Evolutionary conservation across 768 basidiomycete species (phyloP), one percentile per base, ranked within the genome.

Genomic region (Calvatia gigantea): DNA sequence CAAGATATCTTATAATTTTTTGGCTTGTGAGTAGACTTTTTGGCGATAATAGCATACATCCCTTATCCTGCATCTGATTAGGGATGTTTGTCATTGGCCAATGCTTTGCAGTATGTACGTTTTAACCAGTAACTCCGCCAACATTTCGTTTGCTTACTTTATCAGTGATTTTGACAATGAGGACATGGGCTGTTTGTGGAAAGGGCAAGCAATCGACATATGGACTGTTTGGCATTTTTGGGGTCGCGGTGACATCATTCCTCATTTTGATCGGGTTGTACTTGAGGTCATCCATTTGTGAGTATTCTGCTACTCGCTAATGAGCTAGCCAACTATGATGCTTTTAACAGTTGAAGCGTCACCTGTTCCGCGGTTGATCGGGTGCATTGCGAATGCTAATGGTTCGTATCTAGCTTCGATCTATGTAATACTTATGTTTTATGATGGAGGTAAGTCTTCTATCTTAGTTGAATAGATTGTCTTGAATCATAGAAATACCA

Each of bases 121-220:
- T 12, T 17, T n/a, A n/a, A 7, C 3, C 17, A 11, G 19, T 42
- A 11, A 21, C 21, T 42, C 23, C 41, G 14, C 12, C 41, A 42
- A 17, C 12, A 11, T n/a, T 11, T 8, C 19, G 12, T 21, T n/a
- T 11, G 25, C 14, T 6, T 5, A 14, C 25, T 23, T 25, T 19
- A 11, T 21, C 14, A 54, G 52, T 44, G 12, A 42, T 45, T 12
- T 35, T 44, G 19, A 54, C 52, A 6, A 29, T 54, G 11, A 42
- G 52, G 21, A 54, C 52, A 3, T 54, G 52, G 32, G 52, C 43
- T n/a, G 25, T 54, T 12, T 54, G 43, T 42, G 32, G 43, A 11
- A 32, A 44, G 19, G 32, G 21, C 11, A 35, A 37, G 27, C 12
- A 11, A 14, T 33, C 45, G 6, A 44, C 52, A 37, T 19, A n/a